phyloP scores from a whole-genome alignment of 2,329 filamentous ascomycete genomes.

The Scleromitrula shiraiana region DNA sequence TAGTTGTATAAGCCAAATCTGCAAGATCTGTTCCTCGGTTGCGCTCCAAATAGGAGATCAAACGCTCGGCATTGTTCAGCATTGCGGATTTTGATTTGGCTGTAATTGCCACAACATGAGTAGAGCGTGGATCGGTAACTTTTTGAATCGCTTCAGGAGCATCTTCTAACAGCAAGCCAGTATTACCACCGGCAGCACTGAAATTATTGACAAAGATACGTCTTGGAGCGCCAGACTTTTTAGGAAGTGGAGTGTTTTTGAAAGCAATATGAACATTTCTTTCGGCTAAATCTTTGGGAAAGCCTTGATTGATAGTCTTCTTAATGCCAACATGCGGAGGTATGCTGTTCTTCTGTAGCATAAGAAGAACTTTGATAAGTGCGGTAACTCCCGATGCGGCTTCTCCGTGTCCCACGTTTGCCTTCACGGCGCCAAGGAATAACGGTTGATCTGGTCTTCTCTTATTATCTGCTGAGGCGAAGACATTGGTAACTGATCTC shows the following conservation, averaged over 20 bases:
- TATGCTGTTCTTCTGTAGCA: slow-evolving; percentile 27
- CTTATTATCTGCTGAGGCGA: slow-evolving; percentile 26
- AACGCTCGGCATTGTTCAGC: slow-evolving; percentile 20
- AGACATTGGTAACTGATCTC: slow-evolving; percentile 62
- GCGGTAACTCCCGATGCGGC: slow-evolving; percentile 29
- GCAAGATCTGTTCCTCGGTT: slow-evolving; percentile 19
- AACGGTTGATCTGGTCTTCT: slow-evolving; percentile 36
- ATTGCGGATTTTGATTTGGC: slow-evolving; percentile 35
- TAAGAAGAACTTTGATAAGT: slow-evolving; percentile 30
- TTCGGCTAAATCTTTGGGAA: slow-evolving; percentile 31
- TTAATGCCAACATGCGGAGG: slow-evolving; percentile 28
- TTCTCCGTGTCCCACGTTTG: slow-evolving; percentile 32
- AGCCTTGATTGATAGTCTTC: slow-evolving; percentile 30
- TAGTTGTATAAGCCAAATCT: slow-evolving; percentile 28
- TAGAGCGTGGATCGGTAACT: slow-evolving; percentile 35
- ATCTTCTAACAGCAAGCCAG: slow-evolving; percentile 27
- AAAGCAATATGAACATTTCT: slow-evolving; percentile 25
- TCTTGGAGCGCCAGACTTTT: slow-evolving; percentile 1
- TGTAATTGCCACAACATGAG: slow-evolving; percentile 39
- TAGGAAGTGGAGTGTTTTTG: slow-evolving; percentile 1
- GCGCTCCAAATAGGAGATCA: slow-evolving; percentile 20
- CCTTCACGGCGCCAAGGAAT: slow-evolving; percentile 34
- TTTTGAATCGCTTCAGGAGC: slow-evolving; percentile 27
- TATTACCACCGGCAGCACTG: slow-evolving; percentile 31
- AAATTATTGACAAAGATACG: slow-evolving; percentile 40